These are phyloP conservation scores for Beauveria caledonica DNA, from an alignment of 2,329 filamentous ascomycete genomes.

Conservation along the genomic window DNA sequence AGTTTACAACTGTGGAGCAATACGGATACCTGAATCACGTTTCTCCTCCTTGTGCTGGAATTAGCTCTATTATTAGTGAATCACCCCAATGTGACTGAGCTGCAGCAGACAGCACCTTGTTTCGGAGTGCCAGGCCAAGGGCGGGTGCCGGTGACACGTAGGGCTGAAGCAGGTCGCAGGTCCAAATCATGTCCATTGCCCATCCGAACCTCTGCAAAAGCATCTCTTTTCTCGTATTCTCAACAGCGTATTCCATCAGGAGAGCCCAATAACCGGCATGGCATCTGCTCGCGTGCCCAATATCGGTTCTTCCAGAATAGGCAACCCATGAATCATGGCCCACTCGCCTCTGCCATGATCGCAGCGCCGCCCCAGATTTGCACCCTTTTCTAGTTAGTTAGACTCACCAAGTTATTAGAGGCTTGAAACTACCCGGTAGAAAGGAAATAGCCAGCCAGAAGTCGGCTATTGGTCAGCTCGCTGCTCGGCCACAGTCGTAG, in stretches of 20 bases:
- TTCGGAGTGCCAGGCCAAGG: not conserved
- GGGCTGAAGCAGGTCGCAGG: not conserved
- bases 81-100: not conserved
- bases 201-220: not conserved
- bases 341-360: not conserved
- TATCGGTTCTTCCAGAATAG: constrained; percentile 1
- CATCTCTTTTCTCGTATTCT: not conserved
- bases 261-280: not conserved
- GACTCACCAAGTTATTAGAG: no score
- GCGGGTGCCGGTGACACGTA: not conserved
- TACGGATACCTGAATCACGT: not conserved
- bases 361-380: not conserved
- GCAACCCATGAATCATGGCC: not conserved
- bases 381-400: no score
- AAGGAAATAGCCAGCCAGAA: not conserved
- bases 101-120: not conserved
- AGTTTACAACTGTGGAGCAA: not conserved
- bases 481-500: not conserved
- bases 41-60: no score
- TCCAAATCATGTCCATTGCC: not conserved
- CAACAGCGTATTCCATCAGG: not conserved
- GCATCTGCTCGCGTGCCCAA: not conserved
- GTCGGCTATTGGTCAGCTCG: constrained; percentile 1
- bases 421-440: no score
- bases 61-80: no score